Evolutionary conservation across 2,329 filamentous ascomycete species (phyloP), one percentile per base, ranked within the genome.

Genomic region (Leptographium flavum): DNA sequence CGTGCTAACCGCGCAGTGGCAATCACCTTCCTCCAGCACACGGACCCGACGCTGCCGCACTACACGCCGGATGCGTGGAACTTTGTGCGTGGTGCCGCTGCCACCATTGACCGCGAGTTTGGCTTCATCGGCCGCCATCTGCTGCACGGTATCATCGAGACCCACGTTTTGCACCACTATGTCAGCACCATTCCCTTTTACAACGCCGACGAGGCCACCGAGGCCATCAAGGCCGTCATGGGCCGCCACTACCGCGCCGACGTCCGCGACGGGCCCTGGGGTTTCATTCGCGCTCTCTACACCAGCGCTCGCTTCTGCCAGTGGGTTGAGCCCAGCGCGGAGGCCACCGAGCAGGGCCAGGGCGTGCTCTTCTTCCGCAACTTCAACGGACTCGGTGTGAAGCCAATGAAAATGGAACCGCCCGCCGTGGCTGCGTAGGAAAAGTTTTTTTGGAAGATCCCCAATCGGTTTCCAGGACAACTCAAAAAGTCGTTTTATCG

Each of bases 11-110:
- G 17, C 27, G 8, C 55, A 88, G 88, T 96, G 54, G 87, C 88
- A 62, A 95, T 96, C 63, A 96, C 88, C 55, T 95, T 80, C 74
- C 79, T 95, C 50, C 88, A 96, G 68, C 88, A 96, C 75, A 95
- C 90, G 59, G 87, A 96, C 63, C 87, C 87, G 39, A 78, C 82
- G 30, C 82, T 95, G 43, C 90, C 90, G 49, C 88, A 95, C 73
- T 96, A 95, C 73, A 76, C 80, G 43, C 74, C 78, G 47, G 74
- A 83, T 50, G 76, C 81, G 57, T 96, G 88, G 88, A 94, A 82
- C 68, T 96, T 87, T 61, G 79, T 87, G 52, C 87, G 88, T 53
- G 88, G 88, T 55, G 90, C 88, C 46, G 88, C 87, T 46, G 87
- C 90, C 48, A 95, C 88, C 49, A 94, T 96, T 56, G 88, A 96